Evolutionary conservation across 345 rosid species (phyloP).

Genomic region (Ceriops decandra): DNA sequence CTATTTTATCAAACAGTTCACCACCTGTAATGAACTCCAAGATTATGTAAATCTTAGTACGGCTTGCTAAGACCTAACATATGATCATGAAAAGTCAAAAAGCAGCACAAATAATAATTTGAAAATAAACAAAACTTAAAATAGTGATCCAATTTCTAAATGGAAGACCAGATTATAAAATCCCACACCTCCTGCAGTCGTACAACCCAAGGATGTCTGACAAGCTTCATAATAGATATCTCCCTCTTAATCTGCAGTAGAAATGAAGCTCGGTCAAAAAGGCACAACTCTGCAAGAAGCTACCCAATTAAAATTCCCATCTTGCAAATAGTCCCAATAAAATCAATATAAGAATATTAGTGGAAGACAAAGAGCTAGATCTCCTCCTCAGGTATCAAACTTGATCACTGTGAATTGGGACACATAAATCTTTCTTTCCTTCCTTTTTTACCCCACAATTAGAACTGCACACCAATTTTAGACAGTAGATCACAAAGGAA

Average conservation of each 20-base stretch:
- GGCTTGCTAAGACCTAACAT: conserved; percentile 78
- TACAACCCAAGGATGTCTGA: conserved; percentile 90
- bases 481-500: too few species aligned
- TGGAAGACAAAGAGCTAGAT: too few species aligned
- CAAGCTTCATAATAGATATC: conserved; percentile 98
- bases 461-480: too few species aligned
- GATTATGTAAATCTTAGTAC: conserved; percentile 88
- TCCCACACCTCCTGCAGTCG: conserved; percentile 76
- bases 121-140: not conserved
- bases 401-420: too few species aligned
- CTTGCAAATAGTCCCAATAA: not conserved
- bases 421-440: too few species aligned
- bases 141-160: not conserved
- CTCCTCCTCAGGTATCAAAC: too few species aligned
- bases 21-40: conserved; percentile 97
- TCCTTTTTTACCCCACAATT: too few species aligned
- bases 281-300: too few species aligned
- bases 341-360: not conserved
- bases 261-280: not conserved
- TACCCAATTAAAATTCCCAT: not conserved
- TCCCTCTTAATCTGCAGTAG: conserved; percentile 80
- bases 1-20: conserved; percentile 93
- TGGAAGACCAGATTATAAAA: not conserved
- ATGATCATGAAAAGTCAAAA: conserved; percentile 8
- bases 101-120: conserved; percentile 4